Percentiles rank a stretch among this genome's conserved stretches.
Conservation (phyloP, 257 asterid species). For the Solanum lycopersicoides region DNA sequence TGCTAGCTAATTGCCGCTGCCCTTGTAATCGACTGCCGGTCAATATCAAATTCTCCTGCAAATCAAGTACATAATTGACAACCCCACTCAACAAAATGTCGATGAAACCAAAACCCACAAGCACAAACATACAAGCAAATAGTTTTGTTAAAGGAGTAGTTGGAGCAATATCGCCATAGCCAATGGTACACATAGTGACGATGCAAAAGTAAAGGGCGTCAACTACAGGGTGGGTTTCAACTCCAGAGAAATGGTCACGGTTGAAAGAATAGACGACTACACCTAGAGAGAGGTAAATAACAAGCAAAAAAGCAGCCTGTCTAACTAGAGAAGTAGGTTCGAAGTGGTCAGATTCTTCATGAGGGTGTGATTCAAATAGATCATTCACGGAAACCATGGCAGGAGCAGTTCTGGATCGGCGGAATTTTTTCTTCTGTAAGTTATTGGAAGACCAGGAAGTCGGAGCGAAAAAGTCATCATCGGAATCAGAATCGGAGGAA, state of each 20-base stretch:
- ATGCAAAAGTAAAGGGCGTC: constrained; percentile 77
- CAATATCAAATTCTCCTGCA: constrained; percentile 62
- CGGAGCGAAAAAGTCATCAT: background rate
- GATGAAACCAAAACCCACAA: constrained; percentile 72
- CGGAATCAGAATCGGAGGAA: background rate
- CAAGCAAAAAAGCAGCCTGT: constrained; percentile 46
- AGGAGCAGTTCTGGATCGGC: constrained; percentile 39
- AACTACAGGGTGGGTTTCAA: constrained; percentile 57
- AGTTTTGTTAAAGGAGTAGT: constrained; percentile 38
- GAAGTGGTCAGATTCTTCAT: background rate
- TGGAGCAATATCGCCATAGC: constrained; percentile 80
- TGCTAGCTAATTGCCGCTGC: background rate
- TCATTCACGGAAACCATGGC: constrained; percentile 28
- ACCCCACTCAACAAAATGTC: constrained; percentile 64
- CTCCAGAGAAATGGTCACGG: constrained; percentile 36
- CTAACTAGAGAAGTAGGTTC: constrained; percentile 4
- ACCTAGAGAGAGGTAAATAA: constrained; percentile 52
- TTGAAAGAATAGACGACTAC: constrained; percentile 45
- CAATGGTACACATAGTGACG: constrained; percentile 86
- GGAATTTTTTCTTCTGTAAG: constrained; percentile 17
- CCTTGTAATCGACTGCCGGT: constrained; percentile 22
- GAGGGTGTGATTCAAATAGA: background rate
- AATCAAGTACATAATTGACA: constrained; percentile 72
- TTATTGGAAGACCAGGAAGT: background rate
- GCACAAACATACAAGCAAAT: constrained; percentile 60